Percentiles rank a stretch among this genome's conserved stretches.
These are phyloP conservation scores for Pleurotus platypus DNA, from an alignment of 768 basidiomycete species.

Conservation along the genomic window DNA sequence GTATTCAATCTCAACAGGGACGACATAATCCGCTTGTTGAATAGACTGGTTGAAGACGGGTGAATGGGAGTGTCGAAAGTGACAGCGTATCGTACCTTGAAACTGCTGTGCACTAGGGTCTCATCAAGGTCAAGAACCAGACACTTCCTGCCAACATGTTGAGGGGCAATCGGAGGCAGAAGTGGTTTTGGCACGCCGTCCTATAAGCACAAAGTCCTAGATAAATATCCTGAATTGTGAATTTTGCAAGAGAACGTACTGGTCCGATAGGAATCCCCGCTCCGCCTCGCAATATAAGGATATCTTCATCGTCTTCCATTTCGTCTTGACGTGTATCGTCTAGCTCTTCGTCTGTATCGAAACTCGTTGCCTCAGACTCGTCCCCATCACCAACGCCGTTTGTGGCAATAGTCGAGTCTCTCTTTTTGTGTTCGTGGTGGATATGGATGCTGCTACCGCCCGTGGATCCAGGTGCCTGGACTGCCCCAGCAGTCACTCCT, in stretches of 20 bases:
- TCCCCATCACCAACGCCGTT: constrained; percentile 37
- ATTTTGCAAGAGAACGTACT: constrained; percentile 35
- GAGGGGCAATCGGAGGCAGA: constrained; percentile 77
- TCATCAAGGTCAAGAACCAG: constrained; percentile 96
- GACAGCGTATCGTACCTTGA: constrained; percentile 66
- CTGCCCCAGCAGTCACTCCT: constrained; percentile 87
- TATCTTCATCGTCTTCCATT: constrained; percentile 73
- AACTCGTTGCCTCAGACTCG: constrained; percentile 45
- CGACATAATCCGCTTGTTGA: constrained; percentile 93
- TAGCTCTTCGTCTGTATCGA: constrained; percentile 48
- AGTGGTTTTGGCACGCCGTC: constrained; percentile 86
- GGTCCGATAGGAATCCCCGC: constrained; percentile 80
- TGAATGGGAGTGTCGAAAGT: background rate
- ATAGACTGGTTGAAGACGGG: constrained; percentile 61
- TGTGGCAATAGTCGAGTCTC: constrained; percentile 31
- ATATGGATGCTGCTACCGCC: constrained; percentile 31
- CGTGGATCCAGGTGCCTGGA: constrained; percentile 86
- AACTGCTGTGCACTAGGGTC: constrained; percentile 94
- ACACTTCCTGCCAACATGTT: constrained; percentile 89
- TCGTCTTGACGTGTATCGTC: constrained; percentile 45
- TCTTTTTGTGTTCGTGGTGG: constrained; percentile 12
- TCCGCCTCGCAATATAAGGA: constrained; percentile 71
- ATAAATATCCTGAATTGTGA: no score
- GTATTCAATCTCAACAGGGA: constrained; percentile 98
- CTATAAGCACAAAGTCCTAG: constrained; percentile 30